Evolutionary conservation across 2,329 filamentous ascomycete genomes (phyloP), one percentile per base, ranked within the genome.

Genomic region (Xylariaceae sp.): DNA sequence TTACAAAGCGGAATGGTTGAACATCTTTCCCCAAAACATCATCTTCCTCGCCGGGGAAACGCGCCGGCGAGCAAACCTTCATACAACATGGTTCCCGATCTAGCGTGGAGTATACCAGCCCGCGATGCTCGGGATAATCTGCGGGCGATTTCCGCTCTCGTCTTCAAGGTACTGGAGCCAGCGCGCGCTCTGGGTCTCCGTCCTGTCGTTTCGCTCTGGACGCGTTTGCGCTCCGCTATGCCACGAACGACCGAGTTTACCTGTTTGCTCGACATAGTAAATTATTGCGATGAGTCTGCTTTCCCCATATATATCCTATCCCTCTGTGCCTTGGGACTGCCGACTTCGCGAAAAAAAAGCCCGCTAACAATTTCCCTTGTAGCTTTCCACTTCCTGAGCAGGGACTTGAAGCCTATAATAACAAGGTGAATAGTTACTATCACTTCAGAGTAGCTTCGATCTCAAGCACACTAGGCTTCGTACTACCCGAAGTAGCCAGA

Each of bases 251-350:
- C 39, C 2, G 7, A 39, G 11, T 30, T 40, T 26, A 29, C 27
- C 11, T 29, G 32, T 19, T 30, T 48, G 34, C 46, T 48, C 26
- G 46, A 48, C 26, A 37, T 48, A n/a, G 46, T 48, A 34, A 48
- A 48, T 29, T 30, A 48, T n/a, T 57, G 55, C 37, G 55, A 57
- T 50, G 52, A 55, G 55, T 57, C 9, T 27, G 48, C 43, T 47
- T 27, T 30, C 52, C 3, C 11, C 19, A 19, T 19, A 26, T 40
- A 32, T 6, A 34, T 6, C 34, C 4, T 11, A 26, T 4, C 32
- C 4, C n/a, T 2, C 2, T 7, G 8, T 8, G 2, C 6, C 35
- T 26, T 4, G n/a, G 19, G 9, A 44, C 26, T 8, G 7, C 5
- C 9, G 39, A 19, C 19, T 19, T 19, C 19, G 19, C 1, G 19